Base-by-base conservation (phyloP, 768 basidiomycete species). In the Tephrocybe sp. region DNA sequence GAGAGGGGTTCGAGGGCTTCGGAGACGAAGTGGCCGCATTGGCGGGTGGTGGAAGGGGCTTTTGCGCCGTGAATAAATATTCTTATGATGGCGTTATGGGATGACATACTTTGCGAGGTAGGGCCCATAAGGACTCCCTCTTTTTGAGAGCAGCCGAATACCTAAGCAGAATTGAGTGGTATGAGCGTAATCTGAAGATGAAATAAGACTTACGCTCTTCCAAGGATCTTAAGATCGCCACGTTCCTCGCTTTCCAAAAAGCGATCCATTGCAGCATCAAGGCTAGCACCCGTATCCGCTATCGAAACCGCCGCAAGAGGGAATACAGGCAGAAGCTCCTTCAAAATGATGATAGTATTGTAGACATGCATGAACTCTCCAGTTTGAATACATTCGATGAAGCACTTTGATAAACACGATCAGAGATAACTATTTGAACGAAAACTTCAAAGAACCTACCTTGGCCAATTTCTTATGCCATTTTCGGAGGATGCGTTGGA, bases 341-440 rank as follows among this genome's bases (percentile, higher is more conserved):
- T 92, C 56, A 97, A 76, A 24, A 99, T 86, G 33, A 95, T 83
- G 68, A 98, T 90, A n/a, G 92, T 81, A 64, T 99, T 99, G 68
- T 96, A 95, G 48, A 98, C 90, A 61, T 93, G 93, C 90, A 98
- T 96, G 66, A 95, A 98, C 62, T 95, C 95, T 44, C 81, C 83
- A 2, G 93, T 88, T 61, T 86, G 80, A 54, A 98, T 86, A 63
- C 89, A 93, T 26, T 84, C 86, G 17, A 78, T 73, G 58, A 98
- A 83, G 50, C 83, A 84, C 94, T 94, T 61, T 17, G 28, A 52
- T 33, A 34, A 30, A n/a, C 25, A 21, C 21, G 24, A 9, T 51
- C 32, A 55, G 32, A 45, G 45, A 10, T 23, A 48, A 12, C 15
- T 23, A 28, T 54, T 6, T 15, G 20, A 17, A 33, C 8, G 17